Evolutionary conservation across 176 grass and related monocot species (phyloP).

Genomic region (Coix lacrymajobi): DNA sequence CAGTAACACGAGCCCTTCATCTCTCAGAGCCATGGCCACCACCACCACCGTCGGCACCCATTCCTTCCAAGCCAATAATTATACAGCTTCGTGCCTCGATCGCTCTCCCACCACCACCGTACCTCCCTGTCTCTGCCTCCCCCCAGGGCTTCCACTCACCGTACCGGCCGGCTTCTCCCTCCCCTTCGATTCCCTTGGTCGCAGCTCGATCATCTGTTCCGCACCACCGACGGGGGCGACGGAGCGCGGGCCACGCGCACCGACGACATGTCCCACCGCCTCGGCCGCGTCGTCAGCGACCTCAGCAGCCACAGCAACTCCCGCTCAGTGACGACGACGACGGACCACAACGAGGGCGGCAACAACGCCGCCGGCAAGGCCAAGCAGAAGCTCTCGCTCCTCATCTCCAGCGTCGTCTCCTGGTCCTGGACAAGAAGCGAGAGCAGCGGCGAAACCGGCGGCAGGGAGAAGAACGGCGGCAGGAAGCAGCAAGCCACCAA

Average conservation of each 20-base stretch:
- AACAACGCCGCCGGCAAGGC: background rate
- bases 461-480: background rate
- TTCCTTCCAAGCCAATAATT: background rate
- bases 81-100: background rate
- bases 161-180: constrained; percentile 25
- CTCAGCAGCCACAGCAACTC: constrained; percentile 18
- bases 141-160: constrained; percentile 31
- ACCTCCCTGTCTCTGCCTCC: background rate
- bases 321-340: background rate
- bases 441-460: background rate
- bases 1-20: constrained; percentile 1
- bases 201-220: background rate
- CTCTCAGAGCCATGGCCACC: constrained; percentile 16
- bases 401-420: constrained; percentile 38
- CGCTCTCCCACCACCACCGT: background rate
- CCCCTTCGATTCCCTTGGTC: background rate
- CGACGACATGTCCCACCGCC: constrained; percentile 7
- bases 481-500: background rate
- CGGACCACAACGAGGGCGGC: background rate
- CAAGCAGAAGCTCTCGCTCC: constrained; percentile 28
- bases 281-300: constrained; percentile 39
- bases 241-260: constrained; percentile 7
- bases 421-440: constrained; percentile 27
- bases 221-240: background rate
- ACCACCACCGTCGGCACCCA: background rate